Evolutionary conservation across 495 filamentous ascomycete species (phyloP).

Genomic region (Xylaria longipes): DNA sequence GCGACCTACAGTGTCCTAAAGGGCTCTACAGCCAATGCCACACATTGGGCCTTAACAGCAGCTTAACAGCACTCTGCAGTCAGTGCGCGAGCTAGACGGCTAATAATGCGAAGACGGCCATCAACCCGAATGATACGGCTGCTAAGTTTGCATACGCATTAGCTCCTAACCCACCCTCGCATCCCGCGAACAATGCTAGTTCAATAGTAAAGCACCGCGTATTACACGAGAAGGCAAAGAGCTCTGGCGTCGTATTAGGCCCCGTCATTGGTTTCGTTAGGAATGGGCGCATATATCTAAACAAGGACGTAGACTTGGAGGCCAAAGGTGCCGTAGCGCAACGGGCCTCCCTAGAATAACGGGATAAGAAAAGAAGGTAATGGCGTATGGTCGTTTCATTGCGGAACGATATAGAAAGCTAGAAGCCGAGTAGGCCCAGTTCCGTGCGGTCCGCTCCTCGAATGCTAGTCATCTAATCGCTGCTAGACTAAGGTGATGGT

Average conservation of each 20-base stretch:
- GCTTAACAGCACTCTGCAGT: slow-evolving; percentile 51
- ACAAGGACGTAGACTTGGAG: no score
- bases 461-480: not conserved
- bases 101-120: slow-evolving; percentile 24
- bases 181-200: slow-evolving; percentile 32
- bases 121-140: slow-evolving; percentile 40
- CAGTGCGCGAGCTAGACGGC: slow-evolving; percentile 50
- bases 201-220: slow-evolving; percentile 30
- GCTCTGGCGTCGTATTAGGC: no score
- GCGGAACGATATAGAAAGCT: no score
- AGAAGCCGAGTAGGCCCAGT: no score
- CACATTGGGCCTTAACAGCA: slow-evolving; percentile 57
- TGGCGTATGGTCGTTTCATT: no score
- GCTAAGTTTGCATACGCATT: slow-evolving; percentile 23
- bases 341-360: no score
- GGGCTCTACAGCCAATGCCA: slow-evolving; percentile 51
- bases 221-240: no score
- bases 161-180: slow-evolving; percentile 14
- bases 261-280: no score
- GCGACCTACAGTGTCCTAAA: slow-evolving; percentile 53
- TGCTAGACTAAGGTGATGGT: not conserved
- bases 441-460: not conserved
- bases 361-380: no score
- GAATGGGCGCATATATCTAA: no score
- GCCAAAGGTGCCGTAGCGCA: no score